A percentile compares a stretch with the other conserved stretches of the same genome.
Evolutionary conservation across 768 basidiomycete species (phyloP).

Genomic region (Dentipellis fragilis): DNA sequence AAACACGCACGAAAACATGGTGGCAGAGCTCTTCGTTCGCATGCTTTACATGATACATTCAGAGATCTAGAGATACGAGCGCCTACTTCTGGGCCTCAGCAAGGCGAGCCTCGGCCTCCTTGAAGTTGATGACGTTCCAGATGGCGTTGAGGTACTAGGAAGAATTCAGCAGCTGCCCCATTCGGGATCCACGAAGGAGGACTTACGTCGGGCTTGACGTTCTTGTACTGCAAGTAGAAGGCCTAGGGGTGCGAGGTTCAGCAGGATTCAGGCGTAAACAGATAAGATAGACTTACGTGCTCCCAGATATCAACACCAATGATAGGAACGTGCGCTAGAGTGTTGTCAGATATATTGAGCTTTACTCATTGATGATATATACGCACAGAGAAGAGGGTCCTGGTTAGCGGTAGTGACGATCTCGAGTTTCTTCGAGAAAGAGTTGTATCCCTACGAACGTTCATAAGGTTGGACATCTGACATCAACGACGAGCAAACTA

Average conservation of each 20-base stretch:
- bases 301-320: conserved; percentile 95
- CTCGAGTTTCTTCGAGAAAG: conserved; percentile 61
- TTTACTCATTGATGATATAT: no score
- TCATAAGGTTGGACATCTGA: conserved; percentile 1
- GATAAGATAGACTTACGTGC: conserved; percentile 33
- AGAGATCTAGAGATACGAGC: not conserved
- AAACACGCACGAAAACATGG: no score
- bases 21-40: no score
- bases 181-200: not conserved
- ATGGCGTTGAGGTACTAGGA: conserved; percentile 64
- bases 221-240: conserved; percentile 94
- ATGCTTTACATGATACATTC: not conserved
- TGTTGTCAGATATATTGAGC: not conserved
- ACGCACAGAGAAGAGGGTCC: conserved; percentile 61
- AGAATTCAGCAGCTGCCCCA: not conserved
- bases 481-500: conserved; percentile 12
- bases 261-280: not conserved
- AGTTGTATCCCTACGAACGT: conserved; percentile 53
- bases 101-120: conserved; percentile 67
- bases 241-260: conserved; percentile 17
- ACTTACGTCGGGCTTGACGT: conserved; percentile 87
- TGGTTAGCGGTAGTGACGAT: conserved; percentile 91
- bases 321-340: conserved; percentile 50
- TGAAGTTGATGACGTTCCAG: conserved; percentile 62
- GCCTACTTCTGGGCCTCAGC: conserved; percentile 25